Conservation (phyloP, 306 rosid species). For the Amphicarpaea edgeworthii region DNA sequence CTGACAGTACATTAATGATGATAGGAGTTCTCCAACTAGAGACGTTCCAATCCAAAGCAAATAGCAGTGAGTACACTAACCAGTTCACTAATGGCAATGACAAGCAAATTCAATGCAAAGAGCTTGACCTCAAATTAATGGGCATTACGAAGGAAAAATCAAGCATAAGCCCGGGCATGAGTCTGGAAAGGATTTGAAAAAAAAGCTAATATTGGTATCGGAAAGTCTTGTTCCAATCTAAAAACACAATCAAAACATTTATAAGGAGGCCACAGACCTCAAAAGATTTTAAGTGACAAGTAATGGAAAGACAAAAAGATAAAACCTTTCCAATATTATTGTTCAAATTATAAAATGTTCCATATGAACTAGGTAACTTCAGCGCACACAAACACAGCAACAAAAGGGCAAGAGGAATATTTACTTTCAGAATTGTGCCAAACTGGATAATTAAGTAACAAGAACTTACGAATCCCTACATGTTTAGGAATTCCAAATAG, state of each 20-base stretch:
- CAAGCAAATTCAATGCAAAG: not conserved
- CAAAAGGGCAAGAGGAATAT: conserved; percentile 14
- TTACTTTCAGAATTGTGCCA: conserved; percentile 31
- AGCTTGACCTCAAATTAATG: conserved; percentile 12
- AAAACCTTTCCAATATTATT: not conserved
- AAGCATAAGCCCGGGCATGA: conserved; percentile 8
- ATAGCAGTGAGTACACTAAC: conserved; percentile 7
- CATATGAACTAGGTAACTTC: conserved; percentile 16
- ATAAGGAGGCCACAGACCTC: conserved; percentile 1
- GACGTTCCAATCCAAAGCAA: conserved; percentile 17
- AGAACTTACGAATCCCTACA: not conserved
- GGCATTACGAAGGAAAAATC: conserved; percentile 13
- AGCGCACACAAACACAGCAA: not conserved
- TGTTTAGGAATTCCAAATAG: conserved; percentile 24
- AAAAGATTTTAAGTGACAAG: not conserved
- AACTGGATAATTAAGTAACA: conserved; percentile 21
- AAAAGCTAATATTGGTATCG: conserved; percentile 1
- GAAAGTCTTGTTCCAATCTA: conserved; percentile 15
- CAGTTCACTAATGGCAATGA: conserved; percentile 21
- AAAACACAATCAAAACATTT: not conserved
- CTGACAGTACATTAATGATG: not conserved
- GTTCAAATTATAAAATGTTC: not conserved
- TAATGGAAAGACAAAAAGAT: conserved; percentile 16
- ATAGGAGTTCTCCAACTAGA: conserved; percentile 12
- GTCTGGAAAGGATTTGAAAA: conserved; percentile 9